These are phyloP conservation scores for Ceratobasidium sp. DNA, from an alignment of 1,284 basidiomycete genomes.

Conservation along the genomic window DNA sequence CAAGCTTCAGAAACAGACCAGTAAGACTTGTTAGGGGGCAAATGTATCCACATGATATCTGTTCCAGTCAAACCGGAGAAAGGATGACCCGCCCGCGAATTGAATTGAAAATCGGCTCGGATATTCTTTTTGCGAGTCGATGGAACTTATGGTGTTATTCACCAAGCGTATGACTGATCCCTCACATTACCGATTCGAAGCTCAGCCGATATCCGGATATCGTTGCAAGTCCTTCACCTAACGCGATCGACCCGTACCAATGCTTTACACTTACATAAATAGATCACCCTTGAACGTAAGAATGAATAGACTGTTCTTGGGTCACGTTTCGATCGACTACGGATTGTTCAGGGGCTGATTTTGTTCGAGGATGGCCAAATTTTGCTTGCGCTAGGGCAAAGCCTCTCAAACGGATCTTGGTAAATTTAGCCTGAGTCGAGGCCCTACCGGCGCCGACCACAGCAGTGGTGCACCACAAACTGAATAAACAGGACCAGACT, in stretches of 20 bases:
- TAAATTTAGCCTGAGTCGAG: not conserved
- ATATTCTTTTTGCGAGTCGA: not conserved
- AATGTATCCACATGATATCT: not conserved
- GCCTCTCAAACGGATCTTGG: not conserved
- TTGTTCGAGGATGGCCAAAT: not conserved
- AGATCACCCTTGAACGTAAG: not conserved
- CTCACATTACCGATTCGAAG: not conserved
- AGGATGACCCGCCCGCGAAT: not conserved
- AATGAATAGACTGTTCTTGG: too few relatives aligned
- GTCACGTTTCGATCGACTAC: not conserved
- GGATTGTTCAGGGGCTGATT: not conserved
- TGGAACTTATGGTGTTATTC: not conserved
- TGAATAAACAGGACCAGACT: not conserved
- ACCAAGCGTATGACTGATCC: not conserved
- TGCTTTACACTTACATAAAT: not conserved
- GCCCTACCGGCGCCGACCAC: not conserved
- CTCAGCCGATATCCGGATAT: too few relatives aligned
- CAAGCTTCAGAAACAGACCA: not conserved
- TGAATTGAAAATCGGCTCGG: not conserved
- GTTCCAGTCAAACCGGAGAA: not conserved
- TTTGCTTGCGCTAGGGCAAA: too few relatives aligned
- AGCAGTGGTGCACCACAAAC: not conserved
- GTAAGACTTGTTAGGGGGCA: not conserved
- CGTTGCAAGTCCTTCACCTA: not conserved
- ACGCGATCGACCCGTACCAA: not conserved